Percentiles rank a stretch among this genome's conserved stretches.
Evolutionary conservation across 2,329 filamentous ascomycete species (phyloP).

Genomic region (Neonectria coccinea): DNA sequence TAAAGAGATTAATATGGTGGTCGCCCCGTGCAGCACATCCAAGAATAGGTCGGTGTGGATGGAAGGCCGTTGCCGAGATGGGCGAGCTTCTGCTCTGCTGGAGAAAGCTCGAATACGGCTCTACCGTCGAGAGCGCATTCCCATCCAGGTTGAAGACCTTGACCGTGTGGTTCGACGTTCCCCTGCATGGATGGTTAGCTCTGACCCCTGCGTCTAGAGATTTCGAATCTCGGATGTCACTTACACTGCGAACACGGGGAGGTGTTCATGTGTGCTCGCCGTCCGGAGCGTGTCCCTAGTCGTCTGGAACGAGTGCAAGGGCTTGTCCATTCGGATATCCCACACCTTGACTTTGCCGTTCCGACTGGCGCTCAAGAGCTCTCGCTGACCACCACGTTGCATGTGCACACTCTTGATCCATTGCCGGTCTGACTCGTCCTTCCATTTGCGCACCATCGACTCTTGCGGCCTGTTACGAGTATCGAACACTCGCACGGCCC

Average conservation of each 20-base stretch:
- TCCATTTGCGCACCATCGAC: conserved; percentile 96
- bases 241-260: conserved; percentile 94
- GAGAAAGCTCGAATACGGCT: conserved; percentile 91
- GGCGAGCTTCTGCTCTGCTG: conserved; percentile 83
- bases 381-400: conserved; percentile 92
- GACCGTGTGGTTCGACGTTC: conserved; percentile 87
- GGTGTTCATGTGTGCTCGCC: conserved; percentile 93
- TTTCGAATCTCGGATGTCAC: conserved; percentile 51
- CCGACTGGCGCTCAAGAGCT: conserved; percentile 88
- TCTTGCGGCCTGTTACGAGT: conserved; percentile 85
- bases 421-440: conserved; percentile 84
- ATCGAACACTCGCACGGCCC: conserved; percentile 93
- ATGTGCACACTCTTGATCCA: conserved; percentile 98
- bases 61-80: conserved; percentile 91
- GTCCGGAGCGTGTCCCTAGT: conserved; percentile 85
- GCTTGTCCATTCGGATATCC: conserved; percentile 90
- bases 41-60: conserved; percentile 92
- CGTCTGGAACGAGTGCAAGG: conserved; percentile 78
- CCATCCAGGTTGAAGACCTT: conserved; percentile 94
- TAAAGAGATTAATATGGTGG: conserved; percentile 90
- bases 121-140: conserved; percentile 80
- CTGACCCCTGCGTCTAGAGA: conserved; percentile 9
- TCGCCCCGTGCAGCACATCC: conserved; percentile 89
- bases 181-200: conserved; percentile 65
- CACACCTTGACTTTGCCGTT: conserved; percentile 95